Evolutionary conservation across 2,329 filamentous ascomycete genomes (phyloP).

Genomic region (Didymella pomorum): DNA sequence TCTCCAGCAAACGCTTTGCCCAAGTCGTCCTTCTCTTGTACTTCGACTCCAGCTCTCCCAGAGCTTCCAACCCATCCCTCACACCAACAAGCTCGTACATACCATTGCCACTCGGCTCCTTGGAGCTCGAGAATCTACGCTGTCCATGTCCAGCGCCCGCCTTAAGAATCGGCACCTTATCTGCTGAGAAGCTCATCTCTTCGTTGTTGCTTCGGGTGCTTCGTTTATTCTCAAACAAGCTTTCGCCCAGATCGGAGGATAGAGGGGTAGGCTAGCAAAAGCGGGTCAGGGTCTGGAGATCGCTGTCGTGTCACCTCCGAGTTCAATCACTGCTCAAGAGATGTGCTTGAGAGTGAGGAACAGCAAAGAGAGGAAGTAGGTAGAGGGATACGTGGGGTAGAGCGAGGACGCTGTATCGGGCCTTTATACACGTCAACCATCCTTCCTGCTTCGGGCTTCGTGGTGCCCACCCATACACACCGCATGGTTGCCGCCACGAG

Average conservation of each 20-base stretch:
- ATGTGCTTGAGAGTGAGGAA: too few relatives aligned
- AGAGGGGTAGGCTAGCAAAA: conserved; percentile 14
- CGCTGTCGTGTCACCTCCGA: conserved; percentile 10
- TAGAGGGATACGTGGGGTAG: not conserved
- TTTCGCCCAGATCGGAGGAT: conserved; percentile 14
- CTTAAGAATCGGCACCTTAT: conserved; percentile 45
- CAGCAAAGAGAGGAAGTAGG: too few relatives aligned
- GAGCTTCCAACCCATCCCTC: not conserved
- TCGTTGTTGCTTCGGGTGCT: not conserved
- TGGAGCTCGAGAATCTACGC: conserved; percentile 47
- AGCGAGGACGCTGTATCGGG: conserved; percentile 5
- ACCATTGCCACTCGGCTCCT: conserved; percentile 50
- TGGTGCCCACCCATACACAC: conserved; percentile 15
- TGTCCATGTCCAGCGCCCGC: conserved; percentile 35
- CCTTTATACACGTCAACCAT: conserved; percentile 19
- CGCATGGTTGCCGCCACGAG: conserved; percentile 19
- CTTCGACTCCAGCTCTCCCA: not conserved
- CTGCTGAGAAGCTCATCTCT: conserved; percentile 49
- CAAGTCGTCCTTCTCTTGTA: too few relatives aligned
- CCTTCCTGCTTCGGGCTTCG: too few relatives aligned
- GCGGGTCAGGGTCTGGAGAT: conserved; percentile 8
- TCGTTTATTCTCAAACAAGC: conserved; percentile 19
- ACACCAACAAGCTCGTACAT: conserved; percentile 23
- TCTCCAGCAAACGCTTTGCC: too few relatives aligned
- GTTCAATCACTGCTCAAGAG: too few relatives aligned